A percentile compares a stretch with the other conserved stretches of the same genome.
Conservation (phyloP, 345 rosid species). For the Brassica juncea region DNA sequence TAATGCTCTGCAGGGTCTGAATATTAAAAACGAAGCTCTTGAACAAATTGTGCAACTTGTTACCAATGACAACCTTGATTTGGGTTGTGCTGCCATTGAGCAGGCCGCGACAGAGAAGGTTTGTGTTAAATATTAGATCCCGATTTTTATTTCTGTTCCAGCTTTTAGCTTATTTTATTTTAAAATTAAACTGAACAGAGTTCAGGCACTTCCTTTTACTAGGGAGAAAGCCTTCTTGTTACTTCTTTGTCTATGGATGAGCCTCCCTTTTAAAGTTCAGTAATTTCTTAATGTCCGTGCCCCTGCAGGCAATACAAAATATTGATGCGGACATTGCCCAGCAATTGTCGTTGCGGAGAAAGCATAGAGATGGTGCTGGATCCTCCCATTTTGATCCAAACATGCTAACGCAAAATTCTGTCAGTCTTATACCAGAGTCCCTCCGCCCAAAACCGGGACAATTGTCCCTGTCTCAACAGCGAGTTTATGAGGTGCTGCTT, state of each 20-base stretch:
- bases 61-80: constrained; percentile 97
- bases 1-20: constrained; percentile 73
- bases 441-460: constrained; percentile 97
- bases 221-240: background rate
- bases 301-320: constrained; percentile 75
- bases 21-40: constrained; percentile 59
- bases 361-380: constrained; percentile 80
- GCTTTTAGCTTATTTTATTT: background rate
- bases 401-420: constrained; percentile 70
- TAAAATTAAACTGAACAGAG: background rate
- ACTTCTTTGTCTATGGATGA: background rate
- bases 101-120: constrained; percentile 99
- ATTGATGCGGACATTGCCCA: constrained; percentile 88
- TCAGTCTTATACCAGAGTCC: constrained; percentile 79
- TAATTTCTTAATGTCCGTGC: background rate
- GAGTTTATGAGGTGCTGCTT: constrained; percentile 85
- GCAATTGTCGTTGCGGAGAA: constrained; percentile 84
- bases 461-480: constrained; percentile 78
- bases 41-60: constrained; percentile 96
- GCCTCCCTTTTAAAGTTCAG: background rate
- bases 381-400: constrained; percentile 70
- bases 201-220: background rate
- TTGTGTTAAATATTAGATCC: background rate
- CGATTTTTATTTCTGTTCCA: background rate
- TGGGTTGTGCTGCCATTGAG: constrained; percentile 99